These are phyloP conservation scores for Fragaria iinumae DNA, from an alignment of 306 rosid genomes.

Conservation along the genomic window DNA sequence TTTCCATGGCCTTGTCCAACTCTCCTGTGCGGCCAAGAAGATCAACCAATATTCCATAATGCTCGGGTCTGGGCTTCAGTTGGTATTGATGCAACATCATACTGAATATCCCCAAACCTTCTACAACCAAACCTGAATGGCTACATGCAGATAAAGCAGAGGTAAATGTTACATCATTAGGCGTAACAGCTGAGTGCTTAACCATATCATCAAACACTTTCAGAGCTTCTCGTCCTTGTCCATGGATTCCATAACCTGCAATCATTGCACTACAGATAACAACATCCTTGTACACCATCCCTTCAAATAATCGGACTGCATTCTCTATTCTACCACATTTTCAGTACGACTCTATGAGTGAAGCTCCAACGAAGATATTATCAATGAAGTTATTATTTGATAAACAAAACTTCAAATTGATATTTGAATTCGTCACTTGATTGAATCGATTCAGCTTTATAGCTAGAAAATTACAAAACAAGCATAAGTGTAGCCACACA, in stretches of 20 bases:
- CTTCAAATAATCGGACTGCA: conserved; percentile 54
- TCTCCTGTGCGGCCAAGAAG: conserved; percentile 86
- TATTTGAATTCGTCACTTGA: too few relatives aligned
- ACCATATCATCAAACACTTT: conserved; percentile 51
- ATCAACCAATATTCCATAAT: conserved; percentile 71
- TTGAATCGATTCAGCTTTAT: too few relatives aligned
- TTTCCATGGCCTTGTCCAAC: conserved; percentile 57
- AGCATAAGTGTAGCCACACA: too few relatives aligned
- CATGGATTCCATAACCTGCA: conserved; percentile 76
- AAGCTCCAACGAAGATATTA: conserved; percentile 49
- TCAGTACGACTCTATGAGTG: conserved; percentile 69
- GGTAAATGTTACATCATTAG: conserved; percentile 58
- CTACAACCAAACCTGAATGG: conserved; percentile 73
- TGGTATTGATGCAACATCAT: conserved; percentile 50
- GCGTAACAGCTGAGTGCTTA: conserved; percentile 44
- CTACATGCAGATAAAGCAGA: conserved; percentile 77
- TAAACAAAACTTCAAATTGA: too few relatives aligned
- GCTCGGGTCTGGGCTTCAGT: conserved; percentile 55
- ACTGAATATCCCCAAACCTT: conserved; percentile 59
- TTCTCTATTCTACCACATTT: conserved; percentile 61
- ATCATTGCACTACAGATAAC: conserved; percentile 79
- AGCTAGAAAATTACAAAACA: too few relatives aligned
- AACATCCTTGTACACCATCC: conserved; percentile 56
- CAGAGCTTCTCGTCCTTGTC: conserved; percentile 57
- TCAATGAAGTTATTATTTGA: too few relatives aligned